A percentile compares a stretch with the other conserved stretches of the same genome.
Conservation (phyloP, 768 basidiomycete species). For the Flagelloscypha sp. region DNA sequence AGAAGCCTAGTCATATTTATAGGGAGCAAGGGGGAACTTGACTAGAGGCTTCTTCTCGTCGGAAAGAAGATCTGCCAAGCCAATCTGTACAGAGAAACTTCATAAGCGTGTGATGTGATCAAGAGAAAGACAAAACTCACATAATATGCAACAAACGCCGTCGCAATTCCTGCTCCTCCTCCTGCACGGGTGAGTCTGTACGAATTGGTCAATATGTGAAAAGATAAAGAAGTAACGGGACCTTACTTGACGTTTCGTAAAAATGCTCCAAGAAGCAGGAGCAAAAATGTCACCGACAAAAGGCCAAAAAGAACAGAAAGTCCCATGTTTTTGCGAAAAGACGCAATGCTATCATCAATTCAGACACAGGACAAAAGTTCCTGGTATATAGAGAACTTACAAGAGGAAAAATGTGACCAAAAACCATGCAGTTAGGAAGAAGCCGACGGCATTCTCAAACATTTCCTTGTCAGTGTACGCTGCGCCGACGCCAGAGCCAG, state of each 20-base stretch:
- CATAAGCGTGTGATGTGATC: too few species aligned
- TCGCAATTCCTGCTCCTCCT: constrained; percentile 36
- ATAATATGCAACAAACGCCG: constrained; percentile 41
- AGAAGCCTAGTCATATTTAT: too few species aligned
- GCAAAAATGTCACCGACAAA: constrained; percentile 32
- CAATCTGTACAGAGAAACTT: too few species aligned
- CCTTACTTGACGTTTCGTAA: constrained; percentile 19
- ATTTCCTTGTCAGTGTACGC: constrained; percentile 28
- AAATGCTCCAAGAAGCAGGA: constrained; percentile 34
- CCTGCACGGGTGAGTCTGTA: constrained; percentile 34
- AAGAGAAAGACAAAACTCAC: too few species aligned
- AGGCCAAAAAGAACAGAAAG: constrained; percentile 31
- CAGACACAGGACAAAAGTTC: too few species aligned
- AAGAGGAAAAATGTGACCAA: constrained; percentile 42
- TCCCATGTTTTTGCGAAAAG: constrained; percentile 30
- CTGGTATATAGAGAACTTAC: too few species aligned
- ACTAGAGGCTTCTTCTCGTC: constrained; percentile 31
- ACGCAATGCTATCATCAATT: constrained; percentile 32
- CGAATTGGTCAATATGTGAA: too few species aligned
- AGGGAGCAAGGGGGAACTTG: constrained; percentile 25
- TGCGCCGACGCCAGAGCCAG: constrained; percentile 32
- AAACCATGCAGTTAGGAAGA: constrained; percentile 51
- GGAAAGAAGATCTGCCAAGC: constrained; percentile 34
- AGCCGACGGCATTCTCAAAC: constrained; percentile 39
- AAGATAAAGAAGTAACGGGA: too few species aligned